Evolutionary conservation across 768 basidiomycete genomes (phyloP), one percentile per base, ranked within the genome.

Genomic region (Phaeotremella skinneri): DNA sequence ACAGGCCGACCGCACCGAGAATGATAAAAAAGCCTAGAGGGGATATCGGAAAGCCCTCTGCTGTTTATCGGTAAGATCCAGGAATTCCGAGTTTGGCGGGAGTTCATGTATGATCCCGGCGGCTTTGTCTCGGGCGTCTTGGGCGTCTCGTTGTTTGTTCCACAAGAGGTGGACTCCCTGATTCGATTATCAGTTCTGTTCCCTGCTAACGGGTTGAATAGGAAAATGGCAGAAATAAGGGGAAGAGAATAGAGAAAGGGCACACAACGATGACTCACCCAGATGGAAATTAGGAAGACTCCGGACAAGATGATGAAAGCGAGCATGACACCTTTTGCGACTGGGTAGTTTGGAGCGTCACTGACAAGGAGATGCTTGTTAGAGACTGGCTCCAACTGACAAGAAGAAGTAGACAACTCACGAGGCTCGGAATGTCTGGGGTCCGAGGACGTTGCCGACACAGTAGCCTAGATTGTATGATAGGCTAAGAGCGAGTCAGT

Each of bases 31-130:
- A 39, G 11, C n/a, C 37, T 39, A 39, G 9, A 39, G n/a, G 9
- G 37, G 37, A 39, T 61, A 64, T 27, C 63, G 17, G 63, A 64
- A 64, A 13, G 45, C 41, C 6, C 55, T 21, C 31, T 63, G 48
- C 55, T 64, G 31, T n/a, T 32, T 45, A 49, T 64, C 63, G 9
- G 63, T 61, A 11, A 32, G 21, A 41, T 64, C 63, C 26, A 55
- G 23, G 43, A 64, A 64, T 53, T 64, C 63, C 27, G 42, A 53
- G 47, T 64, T 64, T 23, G 34, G 53, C 11, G 49, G 14, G 6
- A 47, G 9, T 41, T 49, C 34, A 32, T 61, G 58, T 7, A 59
- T 50, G 21, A 63, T 53, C 30, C 61, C 61, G 25, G 50, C 47
- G n/a, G 4, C 27, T 2, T n/a, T 7, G 27, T 64, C 60, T 34